phyloP scores from a whole-genome alignment of 1,284 basidiomycete genomes.

The Moesziomyces sp. region DNA sequence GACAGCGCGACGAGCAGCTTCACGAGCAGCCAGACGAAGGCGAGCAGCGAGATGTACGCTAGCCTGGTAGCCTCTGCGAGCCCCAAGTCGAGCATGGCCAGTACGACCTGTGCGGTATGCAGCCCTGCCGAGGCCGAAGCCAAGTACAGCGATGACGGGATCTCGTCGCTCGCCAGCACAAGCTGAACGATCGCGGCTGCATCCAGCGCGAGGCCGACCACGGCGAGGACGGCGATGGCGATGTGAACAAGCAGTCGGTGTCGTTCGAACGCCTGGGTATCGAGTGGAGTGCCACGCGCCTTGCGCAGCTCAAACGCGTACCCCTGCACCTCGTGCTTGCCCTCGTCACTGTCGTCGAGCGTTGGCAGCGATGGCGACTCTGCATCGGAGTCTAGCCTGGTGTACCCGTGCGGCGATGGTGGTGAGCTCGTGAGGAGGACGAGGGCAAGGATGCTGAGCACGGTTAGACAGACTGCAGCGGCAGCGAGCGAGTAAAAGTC shows the following conservation, averaged over 20 bases:
- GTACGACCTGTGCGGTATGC: constrained; percentile 16
- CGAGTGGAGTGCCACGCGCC: constrained; percentile 23
- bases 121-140: constrained; percentile 11
- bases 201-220: constrained; percentile 27
- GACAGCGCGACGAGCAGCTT: constrained; percentile 20
- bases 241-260: constrained; percentile 15
- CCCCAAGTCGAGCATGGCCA: constrained; percentile 23
- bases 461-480: not conserved
- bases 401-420: constrained; percentile 2
- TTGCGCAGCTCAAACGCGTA: constrained; percentile 17
- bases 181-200: constrained; percentile 17
- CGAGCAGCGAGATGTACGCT: constrained; percentile 8
- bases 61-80: constrained; percentile 13
- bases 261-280: constrained; percentile 8
- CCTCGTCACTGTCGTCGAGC: not conserved
- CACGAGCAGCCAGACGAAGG: constrained; percentile 9
- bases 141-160: constrained; percentile 4
- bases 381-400: constrained; percentile 2
- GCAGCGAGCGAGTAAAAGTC: constrained; percentile 20
- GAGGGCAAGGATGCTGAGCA: constrained; percentile 12
- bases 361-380: not conserved
- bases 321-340: constrained; percentile 19
- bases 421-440: constrained; percentile 1
- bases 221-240: constrained; percentile 14
- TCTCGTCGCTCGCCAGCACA: not conserved